phyloP scores from a whole-genome alignment of 1,139 yeast genomes.

The Debaryomyces sp. region DNA sequence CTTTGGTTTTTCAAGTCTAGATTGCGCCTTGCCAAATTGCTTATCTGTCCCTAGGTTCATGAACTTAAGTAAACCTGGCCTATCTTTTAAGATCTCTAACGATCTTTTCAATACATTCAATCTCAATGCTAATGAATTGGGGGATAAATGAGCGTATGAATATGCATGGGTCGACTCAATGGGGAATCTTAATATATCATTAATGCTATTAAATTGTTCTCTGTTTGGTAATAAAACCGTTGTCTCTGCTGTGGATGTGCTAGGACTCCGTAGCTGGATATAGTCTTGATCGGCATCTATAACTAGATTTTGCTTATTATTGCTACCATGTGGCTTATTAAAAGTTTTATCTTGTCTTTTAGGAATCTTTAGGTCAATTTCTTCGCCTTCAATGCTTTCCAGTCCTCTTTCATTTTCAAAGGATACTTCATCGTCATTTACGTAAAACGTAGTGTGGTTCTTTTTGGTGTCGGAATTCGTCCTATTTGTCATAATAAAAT shows the following conservation, averaged over 20 bases:
- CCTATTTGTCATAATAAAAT: neutral
- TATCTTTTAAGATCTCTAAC: constrained; percentile 66
- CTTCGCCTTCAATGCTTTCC: neutral
- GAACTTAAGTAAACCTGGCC: constrained; percentile 54
- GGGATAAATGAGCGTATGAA: constrained; percentile 81
- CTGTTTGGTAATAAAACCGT: constrained; percentile 1
- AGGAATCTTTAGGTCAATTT: neutral
- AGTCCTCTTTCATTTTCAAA: neutral
- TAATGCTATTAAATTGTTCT: constrained; percentile 5
- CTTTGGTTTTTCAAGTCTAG: neutral
- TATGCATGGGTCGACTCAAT: constrained; percentile 83
- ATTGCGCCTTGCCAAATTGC: neutral
- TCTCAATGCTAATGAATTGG: constrained; percentile 76
- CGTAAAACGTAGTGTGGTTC: neutral
- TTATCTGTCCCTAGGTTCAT: constrained; percentile 15
- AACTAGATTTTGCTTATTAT: neutral
- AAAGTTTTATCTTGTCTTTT: neutral
- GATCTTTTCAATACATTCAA: constrained; percentile 76
- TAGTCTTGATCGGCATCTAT: neutral
- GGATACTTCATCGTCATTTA: neutral
- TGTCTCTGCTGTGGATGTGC: constrained; percentile 1
- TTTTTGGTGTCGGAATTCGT: neutral
- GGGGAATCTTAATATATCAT: constrained; percentile 54
- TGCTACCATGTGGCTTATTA: neutral
- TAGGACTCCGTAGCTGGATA: neutral